A percentile compares a stretch with the other conserved stretches of the same genome.
Conservation (phyloP, 306 rosid species). For the Rosa multiflora region DNA sequence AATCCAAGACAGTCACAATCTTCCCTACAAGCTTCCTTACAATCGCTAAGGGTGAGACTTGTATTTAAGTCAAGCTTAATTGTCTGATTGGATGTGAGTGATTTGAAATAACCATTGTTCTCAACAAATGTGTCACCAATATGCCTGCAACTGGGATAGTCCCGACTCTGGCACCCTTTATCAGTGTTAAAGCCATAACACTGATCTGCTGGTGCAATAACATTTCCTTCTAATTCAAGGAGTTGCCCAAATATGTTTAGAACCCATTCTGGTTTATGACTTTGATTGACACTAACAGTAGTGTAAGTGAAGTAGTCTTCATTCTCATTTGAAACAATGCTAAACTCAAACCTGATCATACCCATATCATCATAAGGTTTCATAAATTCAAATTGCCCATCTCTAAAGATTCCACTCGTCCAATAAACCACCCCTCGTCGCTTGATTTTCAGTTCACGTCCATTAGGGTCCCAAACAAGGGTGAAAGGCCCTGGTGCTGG, state of each 20-base stretch:
- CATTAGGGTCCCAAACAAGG: constrained; percentile 32
- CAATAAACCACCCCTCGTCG: neutral
- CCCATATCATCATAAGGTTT: neutral
- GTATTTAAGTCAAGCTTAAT: neutral
- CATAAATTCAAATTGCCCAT: neutral
- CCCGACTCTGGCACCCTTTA: neutral
- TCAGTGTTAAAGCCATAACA: neutral
- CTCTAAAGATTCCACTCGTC: neutral
- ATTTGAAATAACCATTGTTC: neutral
- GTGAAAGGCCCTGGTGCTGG: constrained; percentile 18
- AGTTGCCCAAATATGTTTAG: neutral
- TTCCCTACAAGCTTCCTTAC: constrained; percentile 16
- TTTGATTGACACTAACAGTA: neutral
- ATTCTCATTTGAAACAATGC: neutral
- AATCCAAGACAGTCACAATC: constrained; percentile 24
- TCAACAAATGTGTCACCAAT: too few species aligned
- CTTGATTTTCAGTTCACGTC: neutral
- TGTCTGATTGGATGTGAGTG: neutral
- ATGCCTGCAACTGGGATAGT: too few species aligned
- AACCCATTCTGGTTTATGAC: neutral
- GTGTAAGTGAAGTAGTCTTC: constrained; percentile 3
- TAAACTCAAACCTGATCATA: neutral
- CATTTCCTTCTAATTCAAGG: neutral
- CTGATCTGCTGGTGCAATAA: neutral
- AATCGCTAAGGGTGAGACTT: neutral